Conservation (phyloP, 1,139 yeast genomes). For the Zygosaccharomyces pseudobailii region DNA sequence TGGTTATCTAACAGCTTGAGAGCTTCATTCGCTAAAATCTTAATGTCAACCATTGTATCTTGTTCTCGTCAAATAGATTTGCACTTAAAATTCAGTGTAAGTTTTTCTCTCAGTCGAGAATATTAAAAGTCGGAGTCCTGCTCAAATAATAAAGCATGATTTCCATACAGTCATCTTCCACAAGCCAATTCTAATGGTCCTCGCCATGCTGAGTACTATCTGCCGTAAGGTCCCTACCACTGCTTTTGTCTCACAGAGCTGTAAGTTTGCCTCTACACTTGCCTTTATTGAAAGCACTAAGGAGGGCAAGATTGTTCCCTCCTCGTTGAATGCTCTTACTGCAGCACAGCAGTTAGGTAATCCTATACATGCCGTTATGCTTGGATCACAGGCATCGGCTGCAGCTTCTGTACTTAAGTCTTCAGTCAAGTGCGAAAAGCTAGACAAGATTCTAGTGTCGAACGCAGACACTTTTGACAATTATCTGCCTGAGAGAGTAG, state of each 20-base stretch:
- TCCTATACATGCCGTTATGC: constrained; percentile 58
- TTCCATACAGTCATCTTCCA: background rate
- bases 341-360: constrained; percentile 65
- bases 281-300: constrained; percentile 62
- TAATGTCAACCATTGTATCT: constrained; percentile 15
- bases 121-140: background rate
- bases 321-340: constrained; percentile 59
- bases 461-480: constrained; percentile 48
- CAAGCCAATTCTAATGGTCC: background rate
- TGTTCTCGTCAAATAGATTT: background rate
- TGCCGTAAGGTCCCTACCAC: background rate
- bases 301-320: constrained; percentile 52
- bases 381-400: constrained; percentile 50
- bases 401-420: constrained; percentile 39
- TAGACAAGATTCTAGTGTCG: constrained; percentile 48
- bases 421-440: constrained; percentile 35
- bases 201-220: background rate
- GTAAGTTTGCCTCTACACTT: constrained; percentile 53
- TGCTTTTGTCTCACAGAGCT: background rate
- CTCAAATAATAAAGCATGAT: background rate
- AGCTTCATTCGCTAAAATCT: constrained; percentile 16
- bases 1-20: constrained; percentile 13
- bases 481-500: constrained; percentile 59
- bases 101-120: background rate
- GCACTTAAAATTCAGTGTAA: background rate